Evolutionary conservation across 2,329 filamentous ascomycete genomes (phyloP), one percentile per base, ranked within the genome.

Genomic region (Cytospora mali): DNA sequence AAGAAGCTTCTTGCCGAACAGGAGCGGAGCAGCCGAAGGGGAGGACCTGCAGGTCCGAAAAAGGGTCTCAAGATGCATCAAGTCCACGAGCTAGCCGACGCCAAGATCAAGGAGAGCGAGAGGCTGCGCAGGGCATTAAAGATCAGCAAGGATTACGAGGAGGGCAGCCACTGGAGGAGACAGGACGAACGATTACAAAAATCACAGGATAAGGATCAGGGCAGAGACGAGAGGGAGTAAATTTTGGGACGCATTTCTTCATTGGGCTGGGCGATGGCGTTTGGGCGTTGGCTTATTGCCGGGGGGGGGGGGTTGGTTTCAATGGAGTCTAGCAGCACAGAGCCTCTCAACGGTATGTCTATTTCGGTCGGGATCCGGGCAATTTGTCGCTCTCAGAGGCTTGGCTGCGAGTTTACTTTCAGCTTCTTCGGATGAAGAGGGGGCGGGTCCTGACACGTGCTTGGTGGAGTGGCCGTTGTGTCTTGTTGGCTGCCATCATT

Each of bases 41-140:
- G 65, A 23, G 76, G 73, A 27, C 75, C 72, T n/a, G 4, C 13
- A 28, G 35, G 9, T 14, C 74, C 76, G 61, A 77, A 74, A 59
- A 84, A 80, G 69, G 83, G 85, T 11, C 83, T 98, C 67, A 99
- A 98, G 78, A 83, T 88, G 68, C 93, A 98, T 77, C 92, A 98
- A 77, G 93, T 98, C 23, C 95, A 99, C 79, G 95, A 98, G 78
- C 83, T 97, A 74, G 95, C 95, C 21, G 91, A 95, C 71, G 95
- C 94, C 64, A 99, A 99, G 84, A 94, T 96, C 69, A 90, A 92
- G 74, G 95, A 99, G 82, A 97, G 90, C 75, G 93, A 98, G 78
- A 85, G 91, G 70, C 79, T 99, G 74, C 81, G 94, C 67, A 91
- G 83, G 75, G 95, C 95, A 9, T 81, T 99, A 68, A 93, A 93